Evolutionary conservation across 169 alveolate species (phyloP).

Genomic region (Eimeria falciformis): DNA sequence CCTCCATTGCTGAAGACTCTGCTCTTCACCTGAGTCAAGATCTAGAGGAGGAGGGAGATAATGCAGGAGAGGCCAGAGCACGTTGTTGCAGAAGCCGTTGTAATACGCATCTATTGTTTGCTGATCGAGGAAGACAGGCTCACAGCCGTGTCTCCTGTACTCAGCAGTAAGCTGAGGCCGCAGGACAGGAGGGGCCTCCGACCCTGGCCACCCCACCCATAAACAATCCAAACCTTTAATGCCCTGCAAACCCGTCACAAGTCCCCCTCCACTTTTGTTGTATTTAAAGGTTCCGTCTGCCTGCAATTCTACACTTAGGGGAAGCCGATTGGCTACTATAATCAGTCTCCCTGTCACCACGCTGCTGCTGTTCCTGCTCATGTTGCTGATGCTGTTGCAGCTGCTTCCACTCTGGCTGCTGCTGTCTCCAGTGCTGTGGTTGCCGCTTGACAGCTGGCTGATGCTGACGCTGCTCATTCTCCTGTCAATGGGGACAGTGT

Average conservation of each 20-base stretch:
- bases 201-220: constrained; percentile 85
- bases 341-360: constrained; percentile 7
- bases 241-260: constrained; percentile 78
- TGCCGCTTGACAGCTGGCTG: neutral
- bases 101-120: constrained; percentile 78
- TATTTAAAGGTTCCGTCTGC: constrained; percentile 55
- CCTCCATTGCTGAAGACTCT: constrained; percentile 77
- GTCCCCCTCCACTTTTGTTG: constrained; percentile 79
- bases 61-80: constrained; percentile 83
- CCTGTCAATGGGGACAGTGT: neutral
- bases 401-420: constrained; percentile 9
- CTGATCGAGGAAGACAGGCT: constrained; percentile 80
- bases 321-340: constrained; percentile 79
- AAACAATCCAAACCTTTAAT: constrained; percentile 73
- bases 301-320: constrained; percentile 58
- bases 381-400: constrained; percentile 13
- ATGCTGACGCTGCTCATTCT: constrained; percentile 12
- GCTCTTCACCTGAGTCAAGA: neutral
- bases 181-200: constrained; percentile 75
- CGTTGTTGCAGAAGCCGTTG: constrained; percentile 83
- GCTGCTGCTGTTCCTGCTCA: constrained; percentile 31
- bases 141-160: constrained; percentile 48
- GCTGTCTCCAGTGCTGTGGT: neutral
- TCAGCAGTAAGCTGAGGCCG: constrained; percentile 64
- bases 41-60: constrained; percentile 78